These are phyloP conservation scores for Pneumocystis carinii DNA, from an alignment of 1,139 yeast genomes.

Conservation along the genomic window DNA sequence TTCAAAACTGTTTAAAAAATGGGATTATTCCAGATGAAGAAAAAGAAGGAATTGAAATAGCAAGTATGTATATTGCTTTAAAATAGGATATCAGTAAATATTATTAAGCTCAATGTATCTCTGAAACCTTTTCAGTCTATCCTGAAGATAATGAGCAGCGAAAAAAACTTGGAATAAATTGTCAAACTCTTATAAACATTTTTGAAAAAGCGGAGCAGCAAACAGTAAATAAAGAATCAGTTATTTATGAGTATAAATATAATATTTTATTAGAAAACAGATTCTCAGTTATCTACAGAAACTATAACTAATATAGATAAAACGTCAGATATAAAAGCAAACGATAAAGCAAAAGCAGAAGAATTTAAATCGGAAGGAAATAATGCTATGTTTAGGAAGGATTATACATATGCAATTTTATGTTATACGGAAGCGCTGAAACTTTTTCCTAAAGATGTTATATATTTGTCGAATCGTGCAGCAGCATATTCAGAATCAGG, in stretches of 20 bases:
- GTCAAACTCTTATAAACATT: constrained; percentile 11
- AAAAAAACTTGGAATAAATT: constrained; percentile 23
- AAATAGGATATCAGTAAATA: background rate
- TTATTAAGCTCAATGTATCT: constrained; percentile 37
- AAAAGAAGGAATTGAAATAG: constrained; percentile 85
- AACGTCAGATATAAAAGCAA: constrained; percentile 8
- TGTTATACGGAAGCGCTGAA: constrained; percentile 74
- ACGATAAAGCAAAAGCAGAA: constrained; percentile 13
- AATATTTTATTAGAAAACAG: background rate
- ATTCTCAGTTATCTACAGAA: constrained; percentile 1
- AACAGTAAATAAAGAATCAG: constrained; percentile 38
- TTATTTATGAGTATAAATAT: constrained; percentile 21
- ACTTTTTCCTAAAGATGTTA: constrained; percentile 56
- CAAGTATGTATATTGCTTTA: constrained; percentile 38
- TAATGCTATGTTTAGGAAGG: constrained; percentile 69
- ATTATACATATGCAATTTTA: constrained; percentile 53
- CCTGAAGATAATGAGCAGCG: constrained; percentile 23
- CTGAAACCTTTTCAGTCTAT: constrained; percentile 70
- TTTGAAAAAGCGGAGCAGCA: constrained; percentile 17
- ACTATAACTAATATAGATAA: constrained; percentile 19
- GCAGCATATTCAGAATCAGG: constrained; percentile 81
- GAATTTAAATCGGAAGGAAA: constrained; percentile 73
- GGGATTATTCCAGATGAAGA: constrained; percentile 65
- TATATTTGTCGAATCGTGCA: constrained; percentile 85
- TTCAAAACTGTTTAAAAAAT: constrained; percentile 43